These are phyloP conservation scores for Coniochaeta ligniaria DNA, from an alignment of 2,329 filamentous ascomycete genomes.

Conservation along the genomic window DNA sequence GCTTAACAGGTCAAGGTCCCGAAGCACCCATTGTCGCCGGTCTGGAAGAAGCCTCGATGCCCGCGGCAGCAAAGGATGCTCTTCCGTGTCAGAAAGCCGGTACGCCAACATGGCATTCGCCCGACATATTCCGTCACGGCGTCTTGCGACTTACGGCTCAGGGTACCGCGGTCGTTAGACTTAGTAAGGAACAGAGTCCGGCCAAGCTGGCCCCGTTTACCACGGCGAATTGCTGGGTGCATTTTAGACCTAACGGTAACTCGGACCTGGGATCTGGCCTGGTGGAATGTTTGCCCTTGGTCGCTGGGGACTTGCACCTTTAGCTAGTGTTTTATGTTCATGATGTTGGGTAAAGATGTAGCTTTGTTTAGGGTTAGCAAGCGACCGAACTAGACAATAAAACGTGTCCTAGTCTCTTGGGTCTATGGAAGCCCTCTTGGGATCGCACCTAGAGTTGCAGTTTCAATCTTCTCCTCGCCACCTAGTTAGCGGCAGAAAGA, in stretches of 20 bases:
- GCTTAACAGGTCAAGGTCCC: conserved; percentile 6
- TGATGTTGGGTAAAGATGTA: too few relatives aligned
- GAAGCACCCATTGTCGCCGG: conserved; percentile 7
- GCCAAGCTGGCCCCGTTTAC: conserved; percentile 4
- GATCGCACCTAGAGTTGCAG: too few relatives aligned
- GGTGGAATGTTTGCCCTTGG: neutral
- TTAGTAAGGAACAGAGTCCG: conserved; percentile 7
- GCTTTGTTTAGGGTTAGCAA: too few relatives aligned
- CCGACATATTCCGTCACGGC: neutral
- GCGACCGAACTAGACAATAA: too few relatives aligned
- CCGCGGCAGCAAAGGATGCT: neutral
- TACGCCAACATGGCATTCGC: neutral
- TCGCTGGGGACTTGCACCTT: too few relatives aligned
- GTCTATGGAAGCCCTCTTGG: too few relatives aligned
- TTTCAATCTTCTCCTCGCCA: too few relatives aligned
- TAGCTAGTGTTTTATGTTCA: too few relatives aligned
- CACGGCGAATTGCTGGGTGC: conserved; percentile 8
- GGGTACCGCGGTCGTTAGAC: conserved; percentile 1
- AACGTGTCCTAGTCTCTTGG: too few relatives aligned
- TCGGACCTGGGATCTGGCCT: neutral
- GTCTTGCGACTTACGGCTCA: neutral
- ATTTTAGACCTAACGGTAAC: neutral
- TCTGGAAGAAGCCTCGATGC: neutral
- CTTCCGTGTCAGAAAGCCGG: too few relatives aligned
- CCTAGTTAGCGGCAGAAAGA: too few relatives aligned